phyloP scores from a whole-genome alignment of 345 rosid genomes.

The Eutrema japonicum region DNA sequence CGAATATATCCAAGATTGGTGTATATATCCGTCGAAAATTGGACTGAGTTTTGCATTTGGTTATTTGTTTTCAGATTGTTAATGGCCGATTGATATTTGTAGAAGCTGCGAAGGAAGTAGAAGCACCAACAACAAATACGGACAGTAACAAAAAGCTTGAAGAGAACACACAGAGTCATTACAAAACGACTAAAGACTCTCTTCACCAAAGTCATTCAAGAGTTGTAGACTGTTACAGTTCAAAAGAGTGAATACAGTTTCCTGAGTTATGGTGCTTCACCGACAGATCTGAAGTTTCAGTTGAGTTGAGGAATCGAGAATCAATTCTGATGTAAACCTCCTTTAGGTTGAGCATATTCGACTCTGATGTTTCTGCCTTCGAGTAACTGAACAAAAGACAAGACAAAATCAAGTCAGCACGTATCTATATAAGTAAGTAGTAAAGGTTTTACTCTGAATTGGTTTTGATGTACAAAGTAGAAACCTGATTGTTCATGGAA shows the following conservation, averaged over 20 bases:
- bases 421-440: background rate
- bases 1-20: background rate
- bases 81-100: constrained; percentile 53
- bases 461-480: constrained; percentile 12
- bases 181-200: background rate
- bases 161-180: background rate
- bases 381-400: constrained; percentile 48
- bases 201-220: background rate
- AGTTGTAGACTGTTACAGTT: background rate
- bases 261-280: background rate
- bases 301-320: background rate
- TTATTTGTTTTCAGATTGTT: constrained; percentile 50
- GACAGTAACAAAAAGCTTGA: constrained; percentile 6
- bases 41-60: constrained; percentile 9
- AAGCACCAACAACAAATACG: constrained; percentile 13
- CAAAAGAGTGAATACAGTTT: background rate
- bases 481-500: constrained; percentile 67
- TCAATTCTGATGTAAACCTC: constrained; percentile 15
- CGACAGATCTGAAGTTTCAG: background rate
- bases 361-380: constrained; percentile 73
- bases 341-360: constrained; percentile 53
- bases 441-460: background rate
- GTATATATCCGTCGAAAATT: too few species aligned
- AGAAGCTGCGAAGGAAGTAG: constrained; percentile 49
- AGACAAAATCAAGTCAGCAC: constrained; percentile 6